phyloP scores from a whole-genome alignment of 768 basidiomycete species.

The Russula sp. region DNA sequence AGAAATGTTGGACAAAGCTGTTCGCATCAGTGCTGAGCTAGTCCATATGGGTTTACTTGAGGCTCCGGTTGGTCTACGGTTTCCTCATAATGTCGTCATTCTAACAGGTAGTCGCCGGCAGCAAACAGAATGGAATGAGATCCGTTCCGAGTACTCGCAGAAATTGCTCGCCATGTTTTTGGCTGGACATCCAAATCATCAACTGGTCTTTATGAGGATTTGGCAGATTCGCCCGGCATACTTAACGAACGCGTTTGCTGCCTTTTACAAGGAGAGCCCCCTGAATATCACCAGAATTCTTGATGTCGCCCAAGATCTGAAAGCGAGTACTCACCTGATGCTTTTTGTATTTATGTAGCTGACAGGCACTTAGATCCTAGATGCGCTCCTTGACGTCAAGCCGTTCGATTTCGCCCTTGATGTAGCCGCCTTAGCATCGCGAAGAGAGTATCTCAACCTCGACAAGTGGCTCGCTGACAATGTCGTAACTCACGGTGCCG shows the following conservation, averaged over 20 bases:
- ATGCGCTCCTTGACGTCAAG: slow-evolving; percentile 82
- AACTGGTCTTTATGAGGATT: slow-evolving; percentile 93
- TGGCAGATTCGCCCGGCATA: slow-evolving; percentile 88
- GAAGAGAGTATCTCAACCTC: slow-evolving; percentile 88
- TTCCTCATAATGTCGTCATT: neutral
- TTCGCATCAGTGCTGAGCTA: slow-evolving; percentile 89
- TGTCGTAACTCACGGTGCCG: slow-evolving; percentile 70
- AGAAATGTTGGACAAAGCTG: slow-evolving; percentile 90
- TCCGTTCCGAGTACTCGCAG: slow-evolving; percentile 79
- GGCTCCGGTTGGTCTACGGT: slow-evolving; percentile 59
- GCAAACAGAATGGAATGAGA: slow-evolving; percentile 83
- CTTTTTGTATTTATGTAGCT: neutral
- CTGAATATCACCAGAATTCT: slow-evolving; percentile 91
- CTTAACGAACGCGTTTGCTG: slow-evolving; percentile 80
- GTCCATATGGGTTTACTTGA: slow-evolving; percentile 91
- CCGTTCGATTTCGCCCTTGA: slow-evolving; percentile 90
- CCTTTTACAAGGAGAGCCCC: slow-evolving; percentile 87
- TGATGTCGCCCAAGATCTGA: slow-evolving; percentile 92
- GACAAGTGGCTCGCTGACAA: slow-evolving; percentile 96
- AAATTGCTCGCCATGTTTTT: slow-evolving; percentile 86
- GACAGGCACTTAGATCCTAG: slow-evolving; percentile 59
- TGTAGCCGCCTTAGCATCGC: slow-evolving; percentile 87
- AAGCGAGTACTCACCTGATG: slow-evolving; percentile 43
- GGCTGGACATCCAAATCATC: slow-evolving; percentile 88
- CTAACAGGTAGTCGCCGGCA: slow-evolving; percentile 25